Evolutionary conservation across 805 yeast species (phyloP).

Genomic region (Torulaspora quercuum): DNA sequence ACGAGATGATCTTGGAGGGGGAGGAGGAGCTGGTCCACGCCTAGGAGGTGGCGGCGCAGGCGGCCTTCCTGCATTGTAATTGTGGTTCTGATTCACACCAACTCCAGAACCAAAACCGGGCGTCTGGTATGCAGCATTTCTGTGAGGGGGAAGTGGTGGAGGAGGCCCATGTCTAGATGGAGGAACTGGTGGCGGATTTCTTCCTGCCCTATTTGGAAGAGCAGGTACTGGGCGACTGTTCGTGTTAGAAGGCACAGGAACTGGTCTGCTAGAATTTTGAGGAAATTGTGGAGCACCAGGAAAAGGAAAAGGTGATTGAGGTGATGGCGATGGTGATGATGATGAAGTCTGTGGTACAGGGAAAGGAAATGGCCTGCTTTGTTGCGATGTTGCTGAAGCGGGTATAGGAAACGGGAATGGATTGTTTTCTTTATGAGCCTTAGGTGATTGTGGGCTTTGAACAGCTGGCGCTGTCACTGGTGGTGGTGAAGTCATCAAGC

Average conservation of each 20-base stretch:
- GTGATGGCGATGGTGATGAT: conserved; percentile 11
- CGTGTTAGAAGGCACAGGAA: conserved; percentile 22
- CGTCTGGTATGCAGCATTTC: conserved; percentile 13
- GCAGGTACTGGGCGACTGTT: conserved; percentile 24
- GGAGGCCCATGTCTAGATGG: conserved; percentile 27
- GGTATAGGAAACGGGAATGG: conserved; percentile 24
- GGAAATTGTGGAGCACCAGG: conserved; percentile 16
- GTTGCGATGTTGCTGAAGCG: conserved; percentile 11
- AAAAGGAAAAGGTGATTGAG: conserved; percentile 10
- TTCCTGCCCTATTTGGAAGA: conserved; percentile 16
- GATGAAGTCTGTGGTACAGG: conserved; percentile 15
- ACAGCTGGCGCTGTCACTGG: conserved; percentile 14
- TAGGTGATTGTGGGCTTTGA: conserved; percentile 6
- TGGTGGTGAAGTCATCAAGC: conserved; percentile 5
- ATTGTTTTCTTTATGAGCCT: conserved; percentile 10
- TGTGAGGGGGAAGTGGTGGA: conserved; percentile 28
- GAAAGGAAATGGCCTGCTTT: conserved; percentile 20
- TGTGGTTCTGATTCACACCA: too few relatives aligned
- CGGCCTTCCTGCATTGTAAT: conserved; percentile 12
- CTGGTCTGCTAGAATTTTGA: conserved; percentile 17
- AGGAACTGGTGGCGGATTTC: conserved; percentile 25
- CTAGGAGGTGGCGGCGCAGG: conserved; percentile 33
- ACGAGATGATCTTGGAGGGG: conserved; percentile 22
- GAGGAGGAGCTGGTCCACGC: conserved; percentile 35
- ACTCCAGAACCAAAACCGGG: too few relatives aligned